Percentiles rank a stretch among this genome's conserved stretches.
Conservation (phyloP, 2,329 filamentous ascomycete species). For the Blumeria graminis region DNA sequence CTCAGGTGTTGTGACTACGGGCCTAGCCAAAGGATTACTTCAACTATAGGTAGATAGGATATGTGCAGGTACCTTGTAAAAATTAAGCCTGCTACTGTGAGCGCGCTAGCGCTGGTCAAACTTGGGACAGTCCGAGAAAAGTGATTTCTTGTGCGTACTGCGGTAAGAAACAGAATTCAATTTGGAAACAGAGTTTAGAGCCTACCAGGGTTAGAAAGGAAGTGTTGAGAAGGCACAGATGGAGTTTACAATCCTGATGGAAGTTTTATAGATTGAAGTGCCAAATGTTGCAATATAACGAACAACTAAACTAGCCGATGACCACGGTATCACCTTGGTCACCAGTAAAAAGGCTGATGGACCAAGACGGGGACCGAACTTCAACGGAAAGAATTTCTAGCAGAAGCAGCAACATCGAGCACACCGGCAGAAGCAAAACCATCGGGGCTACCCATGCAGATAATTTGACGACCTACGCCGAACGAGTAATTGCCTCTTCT, state of each 20-base stretch:
- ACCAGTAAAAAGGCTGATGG: neutral
- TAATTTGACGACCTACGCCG: too few relatives aligned
- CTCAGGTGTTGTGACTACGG: neutral
- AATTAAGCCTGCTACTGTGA: neutral
- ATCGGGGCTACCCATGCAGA: neutral
- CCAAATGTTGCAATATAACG: neutral
- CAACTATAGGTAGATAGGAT: neutral
- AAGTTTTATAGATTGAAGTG: neutral
- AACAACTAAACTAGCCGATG: neutral
- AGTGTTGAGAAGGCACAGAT: neutral
- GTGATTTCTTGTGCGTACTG: neutral
- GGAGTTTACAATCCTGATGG: neutral
- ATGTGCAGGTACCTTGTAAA: neutral
- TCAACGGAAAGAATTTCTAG: neutral
- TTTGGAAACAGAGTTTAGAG: neutral
- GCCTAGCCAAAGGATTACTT: neutral
- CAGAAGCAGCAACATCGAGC: neutral
- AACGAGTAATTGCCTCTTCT: too few relatives aligned
- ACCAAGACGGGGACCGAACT: neutral
- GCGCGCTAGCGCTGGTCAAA: neutral
- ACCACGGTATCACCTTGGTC: neutral
- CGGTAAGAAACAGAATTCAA: neutral
- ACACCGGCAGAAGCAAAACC: neutral
- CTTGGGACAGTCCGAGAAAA: neutral
- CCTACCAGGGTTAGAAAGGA: neutral